Evolutionary conservation across 805 yeast genomes (phyloP).

Genomic region (Clavispora asparagi): DNA sequence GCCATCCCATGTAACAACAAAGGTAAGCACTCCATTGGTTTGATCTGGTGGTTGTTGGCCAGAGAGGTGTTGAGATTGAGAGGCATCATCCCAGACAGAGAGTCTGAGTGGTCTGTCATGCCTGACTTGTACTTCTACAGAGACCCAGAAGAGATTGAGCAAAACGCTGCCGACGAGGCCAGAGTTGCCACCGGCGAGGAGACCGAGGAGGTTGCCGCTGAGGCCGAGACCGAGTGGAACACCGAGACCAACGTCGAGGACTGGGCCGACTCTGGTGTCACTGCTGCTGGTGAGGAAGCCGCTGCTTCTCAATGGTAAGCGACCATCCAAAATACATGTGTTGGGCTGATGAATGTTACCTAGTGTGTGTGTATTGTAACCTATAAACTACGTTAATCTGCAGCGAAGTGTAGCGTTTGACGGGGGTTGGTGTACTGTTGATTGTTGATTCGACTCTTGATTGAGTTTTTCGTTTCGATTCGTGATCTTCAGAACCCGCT

Average conservation of each 20-base stretch:
- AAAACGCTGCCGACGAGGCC: slow-evolving; percentile 55
- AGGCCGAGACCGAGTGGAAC: slow-evolving; percentile 52
- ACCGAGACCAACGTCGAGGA: slow-evolving; percentile 59
- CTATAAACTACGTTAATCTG: slow-evolving; percentile 18
- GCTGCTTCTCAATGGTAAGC: slow-evolving; percentile 50
- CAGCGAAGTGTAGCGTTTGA: background rate
- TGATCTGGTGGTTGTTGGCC: slow-evolving; percentile 98
- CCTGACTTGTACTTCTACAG: slow-evolving; percentile 99
- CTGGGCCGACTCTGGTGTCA: slow-evolving; percentile 56
- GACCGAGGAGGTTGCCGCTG: slow-evolving; percentile 60
- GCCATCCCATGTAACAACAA: slow-evolving; percentile 99
- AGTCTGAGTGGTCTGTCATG: slow-evolving; percentile 98
- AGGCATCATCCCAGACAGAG: slow-evolving; percentile 95
- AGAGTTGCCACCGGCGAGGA: slow-evolving; percentile 42
- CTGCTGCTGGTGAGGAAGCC: slow-evolving; percentile 69
- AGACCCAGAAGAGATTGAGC: slow-evolving; percentile 99
- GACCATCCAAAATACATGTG: slow-evolving; percentile 1
- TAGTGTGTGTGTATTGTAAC: slow-evolving; percentile 16
- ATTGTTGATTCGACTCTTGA: no score
- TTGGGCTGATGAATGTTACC: slow-evolving; percentile 17
- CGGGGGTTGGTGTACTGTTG: no score
- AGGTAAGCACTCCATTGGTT: slow-evolving; percentile 99
- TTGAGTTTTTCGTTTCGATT: no score
- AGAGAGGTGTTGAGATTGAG: slow-evolving; percentile 99
- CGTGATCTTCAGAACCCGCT: no score